phyloP scores from a whole-genome alignment of 2,329 filamentous ascomycete genomes.

The Colletotrichum lini region DNA sequence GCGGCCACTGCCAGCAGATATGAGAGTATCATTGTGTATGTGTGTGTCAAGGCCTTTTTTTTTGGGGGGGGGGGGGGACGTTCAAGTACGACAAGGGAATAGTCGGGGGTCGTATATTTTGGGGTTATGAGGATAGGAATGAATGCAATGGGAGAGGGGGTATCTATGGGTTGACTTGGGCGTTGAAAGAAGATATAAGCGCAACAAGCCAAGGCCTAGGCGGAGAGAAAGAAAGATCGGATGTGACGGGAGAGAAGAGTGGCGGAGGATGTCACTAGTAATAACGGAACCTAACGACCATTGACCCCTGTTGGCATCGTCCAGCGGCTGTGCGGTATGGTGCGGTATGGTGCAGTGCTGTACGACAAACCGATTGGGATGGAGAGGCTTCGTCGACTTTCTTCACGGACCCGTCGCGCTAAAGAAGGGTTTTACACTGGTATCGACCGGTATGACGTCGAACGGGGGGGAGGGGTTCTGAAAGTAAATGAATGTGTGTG shows the following conservation, averaged over 20 bases:
- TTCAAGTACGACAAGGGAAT: background rate
- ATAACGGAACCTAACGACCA: constrained; percentile 27
- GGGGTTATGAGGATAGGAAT: background rate
- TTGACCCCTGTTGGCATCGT: constrained; percentile 16
- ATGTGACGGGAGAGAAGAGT: background rate
- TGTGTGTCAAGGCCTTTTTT: background rate
- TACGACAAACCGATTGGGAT: constrained; percentile 16
- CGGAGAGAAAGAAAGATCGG: background rate
- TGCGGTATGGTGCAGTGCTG: background rate
- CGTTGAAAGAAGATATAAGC: constrained; percentile 7
- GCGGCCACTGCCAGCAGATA: constrained; percentile 29
- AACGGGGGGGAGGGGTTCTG: background rate
- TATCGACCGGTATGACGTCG: constrained; percentile 37
- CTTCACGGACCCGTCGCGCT: constrained; percentile 35
- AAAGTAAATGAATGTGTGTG: background rate
- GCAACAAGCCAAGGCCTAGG: too few relatives aligned
- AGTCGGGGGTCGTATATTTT: background rate
- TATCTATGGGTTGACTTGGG: background rate
- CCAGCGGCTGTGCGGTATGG: constrained; percentile 25
- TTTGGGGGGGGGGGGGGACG: background rate
- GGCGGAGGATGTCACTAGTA: constrained; percentile 25
- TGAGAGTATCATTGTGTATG: constrained; percentile 28
- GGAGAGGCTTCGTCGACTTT: constrained; percentile 22
- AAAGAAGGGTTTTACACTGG: constrained; percentile 34
- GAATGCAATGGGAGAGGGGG: constrained; percentile 1